Evolutionary conservation across 768 basidiomycete species (phyloP).

Genomic region (Clathrus columnatus): DNA sequence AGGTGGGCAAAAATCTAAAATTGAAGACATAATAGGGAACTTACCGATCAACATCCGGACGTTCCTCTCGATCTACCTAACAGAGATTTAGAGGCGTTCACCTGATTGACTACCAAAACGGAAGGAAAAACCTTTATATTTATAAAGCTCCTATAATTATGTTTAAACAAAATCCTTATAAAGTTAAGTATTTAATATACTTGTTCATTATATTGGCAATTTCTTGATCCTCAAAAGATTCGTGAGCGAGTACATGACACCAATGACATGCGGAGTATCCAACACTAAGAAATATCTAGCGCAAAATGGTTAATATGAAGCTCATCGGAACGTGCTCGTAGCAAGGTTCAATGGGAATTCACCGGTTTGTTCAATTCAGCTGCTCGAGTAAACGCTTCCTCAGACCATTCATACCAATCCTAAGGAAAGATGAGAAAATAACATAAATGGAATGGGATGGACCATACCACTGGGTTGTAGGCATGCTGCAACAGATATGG

Average conservation of each 20-base stretch:
- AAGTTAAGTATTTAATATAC: slow-evolving; percentile 28
- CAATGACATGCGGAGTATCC: slow-evolving; percentile 38
- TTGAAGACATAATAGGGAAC: no score
- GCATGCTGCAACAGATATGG: slow-evolving; percentile 9
- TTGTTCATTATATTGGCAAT: slow-evolving; percentile 33
- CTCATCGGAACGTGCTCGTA: not conserved
- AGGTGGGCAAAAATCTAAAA: no score
- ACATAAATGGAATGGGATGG: not conserved
- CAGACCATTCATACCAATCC: slow-evolving; percentile 10
- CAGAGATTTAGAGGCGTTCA: not conserved
- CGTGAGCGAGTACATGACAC: slow-evolving; percentile 21
- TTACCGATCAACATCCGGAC: slow-evolving; percentile 30
- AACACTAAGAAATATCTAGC: slow-evolving; percentile 29
- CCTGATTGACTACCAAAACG: not conserved
- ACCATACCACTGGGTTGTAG: not conserved
- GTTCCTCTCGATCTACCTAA: slow-evolving; percentile 32
- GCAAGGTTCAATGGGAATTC: not conserved
- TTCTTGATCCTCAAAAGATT: slow-evolving; percentile 31
- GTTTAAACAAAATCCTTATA: slow-evolving; percentile 5
- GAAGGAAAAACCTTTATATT: not conserved
- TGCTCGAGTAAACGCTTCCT: slow-evolving; percentile 4
- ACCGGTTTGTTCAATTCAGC: slow-evolving; percentile 1
- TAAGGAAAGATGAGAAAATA: not conserved
- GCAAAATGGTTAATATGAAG: no score
- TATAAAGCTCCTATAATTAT: not conserved